Base-by-base conservation (phyloP, 176 grass and related monocot genomes). In the Metroxylon sagu region DNA sequence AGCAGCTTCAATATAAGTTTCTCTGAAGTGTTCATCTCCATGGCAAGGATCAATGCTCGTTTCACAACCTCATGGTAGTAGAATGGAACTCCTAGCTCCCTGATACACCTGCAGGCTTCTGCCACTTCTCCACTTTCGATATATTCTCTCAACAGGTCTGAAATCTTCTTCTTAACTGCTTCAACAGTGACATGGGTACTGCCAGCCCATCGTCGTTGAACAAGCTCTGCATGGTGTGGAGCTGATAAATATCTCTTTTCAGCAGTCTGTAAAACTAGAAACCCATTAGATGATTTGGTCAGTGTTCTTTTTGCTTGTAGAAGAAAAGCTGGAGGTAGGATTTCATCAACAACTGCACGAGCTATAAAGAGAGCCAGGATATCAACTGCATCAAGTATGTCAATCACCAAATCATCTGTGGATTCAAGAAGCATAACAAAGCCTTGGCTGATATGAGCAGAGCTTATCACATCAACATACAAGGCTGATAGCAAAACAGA, bases 61-160 rank as follows among this genome's bases (percentile, higher is more conserved):
- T 94, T 94, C 71, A 94, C 89, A 77, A 94, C 89, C 78, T 94
- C 89, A 53, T 94, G 89, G 66, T 88, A 80, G 57, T 82, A 94
- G 55, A 94, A 94, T 15, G 89, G 84, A 56, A 94, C 75, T 62
- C 67, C 79, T 17, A 94, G 52, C 70, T 94, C 89, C 57, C 84
- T 88, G 72, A 94, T 81, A 64, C 77, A 94, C 51, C 89, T 84
- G 48, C 86, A 94, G 43, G 84, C 75, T 85, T 94, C 84, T 74
- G 62, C 77, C 3, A 56, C 66, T 50, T 85, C 84, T 71, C 74
- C 89, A 74, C 78, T 83, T 52, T 82, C 74, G 43, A 83, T 63
- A 57, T 81, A 82, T 63, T 94, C 89, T 58, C 68, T 88, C 39
- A 94, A 52, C 50, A 88, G 75, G 82, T 67, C 72, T 14, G 76